Conservation (phyloP, 176 grass and related monocot species). For the Oryza coarctata region DNA sequence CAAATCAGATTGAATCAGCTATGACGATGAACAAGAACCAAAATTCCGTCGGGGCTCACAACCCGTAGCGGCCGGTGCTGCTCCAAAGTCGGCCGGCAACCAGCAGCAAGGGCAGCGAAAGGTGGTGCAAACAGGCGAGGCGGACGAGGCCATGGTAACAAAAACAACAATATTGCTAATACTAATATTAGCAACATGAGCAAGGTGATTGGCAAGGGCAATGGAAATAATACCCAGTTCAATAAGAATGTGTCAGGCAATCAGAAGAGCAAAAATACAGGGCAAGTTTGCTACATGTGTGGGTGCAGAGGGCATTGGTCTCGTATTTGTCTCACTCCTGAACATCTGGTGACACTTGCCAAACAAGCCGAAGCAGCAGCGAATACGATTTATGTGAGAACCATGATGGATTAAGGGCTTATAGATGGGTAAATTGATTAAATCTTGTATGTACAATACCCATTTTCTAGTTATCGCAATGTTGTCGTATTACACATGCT, state of each 20-base stretch:
- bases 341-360: constrained; percentile 18
- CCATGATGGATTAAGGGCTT: neutral
- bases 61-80: neutral
- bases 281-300: constrained; percentile 15
- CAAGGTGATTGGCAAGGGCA: neutral
- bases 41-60: neutral
- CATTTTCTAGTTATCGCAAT: too few species aligned
- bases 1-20: neutral
- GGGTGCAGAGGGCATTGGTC: constrained; percentile 17
- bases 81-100: neutral
- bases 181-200: neutral
- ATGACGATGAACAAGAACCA: neutral
- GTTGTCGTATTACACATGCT: too few species aligned
- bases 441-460: too few species aligned
- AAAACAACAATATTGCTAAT: neutral
- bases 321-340: neutral
- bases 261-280: neutral
- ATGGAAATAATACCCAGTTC: neutral
- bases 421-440: neutral
- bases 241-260: neutral
- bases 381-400: neutral
- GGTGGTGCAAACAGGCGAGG: neutral
- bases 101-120: neutral
- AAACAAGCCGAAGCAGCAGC: neutral
- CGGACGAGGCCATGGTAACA: neutral